Evolutionary conservation across 2,329 filamentous ascomycete genomes (phyloP), one percentile per base, ranked within the genome.

Genomic region (Fusarium gaditjirri): DNA sequence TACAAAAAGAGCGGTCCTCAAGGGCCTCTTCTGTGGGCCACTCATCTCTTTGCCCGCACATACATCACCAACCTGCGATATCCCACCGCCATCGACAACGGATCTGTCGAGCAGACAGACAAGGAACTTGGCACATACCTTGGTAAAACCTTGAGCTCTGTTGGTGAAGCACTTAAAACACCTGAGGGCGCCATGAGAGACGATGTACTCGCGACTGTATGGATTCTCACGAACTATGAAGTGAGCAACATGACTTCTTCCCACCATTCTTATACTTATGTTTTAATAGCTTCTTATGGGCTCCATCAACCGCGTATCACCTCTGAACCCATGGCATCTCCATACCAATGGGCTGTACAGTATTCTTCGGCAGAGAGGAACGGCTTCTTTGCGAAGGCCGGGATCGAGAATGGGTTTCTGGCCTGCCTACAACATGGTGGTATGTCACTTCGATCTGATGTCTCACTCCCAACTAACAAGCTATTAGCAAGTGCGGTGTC

Each of bases 201-300:
- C 27, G 80, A 84, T 59, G 77, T 83, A 25, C 78, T 84, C 21
- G 80, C 80, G 21, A 81, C 82, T 6, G 80, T 84, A 6, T 84
- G 82, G 82, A 77, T 84, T 38, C 72, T 84, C 25, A 70, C 80
- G 43, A 83, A 82, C 64, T 83, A 84, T 50, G 82, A 84, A 77
- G 82, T 81, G 65, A 49, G 68, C 31, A 33, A 12, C 10, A 27
- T 16, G 16, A 19, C 13, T 35, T 8, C 17, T 44, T 21, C 47
- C 5, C 14, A 11, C n/a, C n/a, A 3, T 21, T 25, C 44, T 25
- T 33, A 17, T 58, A 35, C 71, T 76, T 17, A 78, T 59, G 5
- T 21, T 42, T 12, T 25, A 44, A 49, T 25, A 83, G 81, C 72
- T 83, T 41, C 76, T 83, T 16, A 76, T 83, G 55, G 82, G 82